A percentile compares a stretch with the other conserved stretches of the same genome.
These are phyloP conservation scores for Lactarius trivialis DNA, from an alignment of 768 basidiomycete species.

Conservation along the genomic window DNA sequence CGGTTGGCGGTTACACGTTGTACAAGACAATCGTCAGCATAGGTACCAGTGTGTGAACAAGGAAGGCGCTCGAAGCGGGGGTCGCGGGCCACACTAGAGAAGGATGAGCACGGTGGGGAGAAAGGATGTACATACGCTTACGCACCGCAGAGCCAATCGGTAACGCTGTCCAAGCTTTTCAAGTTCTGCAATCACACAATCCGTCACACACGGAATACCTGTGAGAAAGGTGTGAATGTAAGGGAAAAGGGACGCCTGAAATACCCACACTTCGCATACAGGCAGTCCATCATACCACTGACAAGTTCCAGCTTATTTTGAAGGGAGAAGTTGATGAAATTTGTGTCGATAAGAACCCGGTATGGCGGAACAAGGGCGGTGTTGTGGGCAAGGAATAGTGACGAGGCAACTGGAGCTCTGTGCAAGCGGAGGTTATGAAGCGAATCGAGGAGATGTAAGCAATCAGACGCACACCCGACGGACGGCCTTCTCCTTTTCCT, in stretches of 20 bases:
- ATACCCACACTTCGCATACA: constrained; percentile 89
- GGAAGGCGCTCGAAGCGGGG: constrained; percentile 91
- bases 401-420: constrained; percentile 83
- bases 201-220: constrained; percentile 99
- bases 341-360: constrained; percentile 95
- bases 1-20: constrained; percentile 92
- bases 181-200: constrained; percentile 97
- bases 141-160: constrained; percentile 87
- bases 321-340: constrained; percentile 97
- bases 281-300: constrained; percentile 99
- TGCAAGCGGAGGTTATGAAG: constrained; percentile 1
- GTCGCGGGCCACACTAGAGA: constrained; percentile 83
- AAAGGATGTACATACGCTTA: constrained; percentile 13
- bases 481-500: constrained; percentile 69
- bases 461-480: constrained; percentile 62
- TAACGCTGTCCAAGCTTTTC: constrained; percentile 97
- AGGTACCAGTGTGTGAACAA: constrained; percentile 93
- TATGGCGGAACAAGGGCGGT: constrained; percentile 95
- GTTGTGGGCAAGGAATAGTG: constrained; percentile 92
- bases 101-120: neutral
- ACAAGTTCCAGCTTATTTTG: constrained; percentile 97
- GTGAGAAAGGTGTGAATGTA: constrained; percentile 12
- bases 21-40: constrained; percentile 97
- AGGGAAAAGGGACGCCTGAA: constrained; percentile 12
- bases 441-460: neutral